Evolutionary conservation across 257 asterid species (phyloP).

Genomic region (Capsicum baccatum): DNA sequence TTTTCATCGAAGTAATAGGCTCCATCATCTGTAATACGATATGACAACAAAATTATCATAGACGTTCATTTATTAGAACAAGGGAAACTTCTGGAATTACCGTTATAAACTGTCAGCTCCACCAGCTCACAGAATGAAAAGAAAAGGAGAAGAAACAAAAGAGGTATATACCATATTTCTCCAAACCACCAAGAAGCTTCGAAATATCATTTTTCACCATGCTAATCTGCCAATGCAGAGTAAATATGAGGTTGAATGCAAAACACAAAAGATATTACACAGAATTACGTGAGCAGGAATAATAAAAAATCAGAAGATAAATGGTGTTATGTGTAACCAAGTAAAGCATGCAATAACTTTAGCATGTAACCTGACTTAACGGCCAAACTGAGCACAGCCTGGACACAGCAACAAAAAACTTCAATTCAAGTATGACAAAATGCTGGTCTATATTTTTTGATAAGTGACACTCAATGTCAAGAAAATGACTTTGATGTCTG

Average conservation of each 20-base stretch:
- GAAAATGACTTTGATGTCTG: constrained; percentile 1
- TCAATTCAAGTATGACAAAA: constrained; percentile 16
- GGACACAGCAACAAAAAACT: background rate
- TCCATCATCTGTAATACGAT: constrained; percentile 71
- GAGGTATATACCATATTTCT: constrained; percentile 70
- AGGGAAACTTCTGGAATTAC: background rate
- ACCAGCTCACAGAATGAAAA: constrained; percentile 12
- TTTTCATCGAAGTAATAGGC: constrained; percentile 89
- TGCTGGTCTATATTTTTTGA: background rate
- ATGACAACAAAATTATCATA: constrained; percentile 15
- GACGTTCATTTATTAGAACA: background rate
- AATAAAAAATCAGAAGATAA: background rate
- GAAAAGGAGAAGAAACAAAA: background rate
- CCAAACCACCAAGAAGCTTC: constrained; percentile 87
- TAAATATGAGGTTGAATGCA: constrained; percentile 19
- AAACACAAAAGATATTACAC: constrained; percentile 13
- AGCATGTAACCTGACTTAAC: constrained; percentile 3
- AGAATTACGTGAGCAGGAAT: background rate
- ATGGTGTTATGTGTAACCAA: background rate
- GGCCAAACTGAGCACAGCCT: constrained; percentile 7
- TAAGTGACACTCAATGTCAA: background rate
- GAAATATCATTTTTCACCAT: constrained; percentile 66
- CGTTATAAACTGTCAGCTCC: background rate
- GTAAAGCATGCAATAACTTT: background rate
- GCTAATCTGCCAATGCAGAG: constrained; percentile 59